phyloP scores from a whole-genome alignment of 2,329 filamentous ascomycete species.

The Phialophora tarda region DNA sequence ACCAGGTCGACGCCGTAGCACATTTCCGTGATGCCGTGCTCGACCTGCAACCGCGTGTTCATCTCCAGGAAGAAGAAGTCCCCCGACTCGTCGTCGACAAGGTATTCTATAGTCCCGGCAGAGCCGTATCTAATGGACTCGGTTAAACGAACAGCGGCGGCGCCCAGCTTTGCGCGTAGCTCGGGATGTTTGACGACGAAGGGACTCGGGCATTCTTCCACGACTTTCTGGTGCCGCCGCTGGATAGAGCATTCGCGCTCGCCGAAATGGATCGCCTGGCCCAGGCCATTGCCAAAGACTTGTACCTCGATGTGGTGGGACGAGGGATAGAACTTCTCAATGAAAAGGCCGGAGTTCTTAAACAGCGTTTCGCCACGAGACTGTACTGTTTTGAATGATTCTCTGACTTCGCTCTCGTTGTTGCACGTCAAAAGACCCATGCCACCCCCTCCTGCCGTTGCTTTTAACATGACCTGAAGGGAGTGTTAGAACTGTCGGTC shows the following conservation, averaged over 20 bases:
- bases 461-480: slow-evolving; percentile 71
- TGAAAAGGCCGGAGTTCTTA: slow-evolving; percentile 81
- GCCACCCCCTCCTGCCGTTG: slow-evolving; percentile 78
- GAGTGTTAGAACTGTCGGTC: slow-evolving; percentile 9
- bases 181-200: slow-evolving; percentile 59
- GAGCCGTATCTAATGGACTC: slow-evolving; percentile 72
- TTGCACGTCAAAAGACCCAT: slow-evolving; percentile 83
- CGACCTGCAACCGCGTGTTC: slow-evolving; percentile 65
- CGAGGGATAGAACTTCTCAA: slow-evolving; percentile 80
- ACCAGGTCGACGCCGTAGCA: slow-evolving; percentile 62
- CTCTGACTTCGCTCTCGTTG: slow-evolving; percentile 69
- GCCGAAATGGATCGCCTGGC: slow-evolving; percentile 79
- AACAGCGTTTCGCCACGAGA: slow-evolving; percentile 80
- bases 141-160: slow-evolving; percentile 72
- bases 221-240: slow-evolving; percentile 84
- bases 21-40: slow-evolving; percentile 64
- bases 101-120: slow-evolving; percentile 88
- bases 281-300: slow-evolving; percentile 81
- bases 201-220: slow-evolving; percentile 86
- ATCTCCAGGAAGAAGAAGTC: slow-evolving; percentile 73
- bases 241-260: slow-evolving; percentile 90
- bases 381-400: slow-evolving; percentile 73
- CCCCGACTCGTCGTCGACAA: slow-evolving; percentile 80
- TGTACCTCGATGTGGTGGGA: slow-evolving; percentile 89
- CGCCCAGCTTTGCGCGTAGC: slow-evolving; percentile 67